Evolutionary conservation across 2,329 filamentous ascomycete species (phyloP).

Genomic region (Lasiodiplodia theobromae): DNA sequence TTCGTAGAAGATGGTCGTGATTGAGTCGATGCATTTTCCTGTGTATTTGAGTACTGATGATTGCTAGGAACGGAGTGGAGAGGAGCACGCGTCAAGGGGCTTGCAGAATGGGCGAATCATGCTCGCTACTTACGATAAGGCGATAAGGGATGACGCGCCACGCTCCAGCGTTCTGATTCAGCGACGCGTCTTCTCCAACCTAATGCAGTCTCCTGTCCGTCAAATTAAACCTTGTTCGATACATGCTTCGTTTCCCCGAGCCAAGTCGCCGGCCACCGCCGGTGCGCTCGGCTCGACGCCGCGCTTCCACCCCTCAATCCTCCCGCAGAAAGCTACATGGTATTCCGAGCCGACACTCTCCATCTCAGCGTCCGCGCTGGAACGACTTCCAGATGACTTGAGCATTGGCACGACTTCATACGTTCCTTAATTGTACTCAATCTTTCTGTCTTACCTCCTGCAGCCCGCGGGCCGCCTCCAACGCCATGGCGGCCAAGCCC

Average conservation of each 20-base stretch:
- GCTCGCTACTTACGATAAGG: constrained; percentile 3
- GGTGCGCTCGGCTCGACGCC: not conserved
- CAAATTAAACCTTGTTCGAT: constrained; percentile 5
- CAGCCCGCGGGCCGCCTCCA: too few species aligned
- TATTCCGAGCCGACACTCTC: not conserved
- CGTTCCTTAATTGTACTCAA: not conserved
- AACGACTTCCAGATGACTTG: not conserved
- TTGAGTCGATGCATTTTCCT: too few species aligned
- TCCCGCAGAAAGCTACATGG: not conserved
- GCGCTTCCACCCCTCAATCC: not conserved
- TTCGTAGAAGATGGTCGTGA: too few species aligned
- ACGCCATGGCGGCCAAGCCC: constrained; percentile 3
- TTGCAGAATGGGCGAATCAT: not conserved
- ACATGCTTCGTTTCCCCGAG: constrained; percentile 3
- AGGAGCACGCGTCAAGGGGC: constrained; percentile 16
- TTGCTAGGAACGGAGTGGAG: not conserved
- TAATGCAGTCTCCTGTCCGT: constrained; percentile 1
- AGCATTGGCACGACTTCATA: not conserved
- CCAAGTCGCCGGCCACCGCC: not conserved
- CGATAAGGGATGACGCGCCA: not conserved
- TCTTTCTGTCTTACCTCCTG: not conserved
- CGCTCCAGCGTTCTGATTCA: not conserved
- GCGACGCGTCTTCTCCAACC: constrained; percentile 7
- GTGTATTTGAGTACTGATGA: not conserved
- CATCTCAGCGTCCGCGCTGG: not conserved